A percentile compares a stretch with the other conserved stretches of the same genome.
These are phyloP conservation scores for Ogataea zsoltii DNA, from an alignment of 805 yeast genomes.

Conservation along the genomic window DNA sequence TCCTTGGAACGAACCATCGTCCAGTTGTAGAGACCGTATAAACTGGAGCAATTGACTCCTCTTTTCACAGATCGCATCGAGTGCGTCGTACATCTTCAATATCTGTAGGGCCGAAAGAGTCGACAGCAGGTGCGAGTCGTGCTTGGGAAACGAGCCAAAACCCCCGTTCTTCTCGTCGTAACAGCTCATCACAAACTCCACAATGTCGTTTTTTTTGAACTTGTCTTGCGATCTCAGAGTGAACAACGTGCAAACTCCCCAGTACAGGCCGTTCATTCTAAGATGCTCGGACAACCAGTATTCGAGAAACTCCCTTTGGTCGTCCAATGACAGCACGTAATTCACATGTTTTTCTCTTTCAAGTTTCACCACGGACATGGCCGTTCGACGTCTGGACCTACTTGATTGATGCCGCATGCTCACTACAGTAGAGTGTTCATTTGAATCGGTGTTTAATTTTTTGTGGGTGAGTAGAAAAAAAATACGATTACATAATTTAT, in stretches of 20 bases:
- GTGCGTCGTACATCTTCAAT: conserved; percentile 60
- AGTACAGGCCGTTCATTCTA: conserved; percentile 86
- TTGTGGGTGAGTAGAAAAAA: not conserved
- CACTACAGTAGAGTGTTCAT: too few relatives aligned
- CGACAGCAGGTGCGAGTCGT: conserved; percentile 83
- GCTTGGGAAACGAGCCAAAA: conserved; percentile 85
- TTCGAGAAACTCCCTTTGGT: conserved; percentile 59
- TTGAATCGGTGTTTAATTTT: too few relatives aligned
- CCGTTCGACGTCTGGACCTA: not conserved
- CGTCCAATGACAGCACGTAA: conserved; percentile 56
- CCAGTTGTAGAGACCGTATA: conserved; percentile 47
- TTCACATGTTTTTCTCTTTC: conserved; percentile 54
- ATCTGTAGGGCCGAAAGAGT: conserved; percentile 89
- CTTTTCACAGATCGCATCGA: conserved; percentile 40
- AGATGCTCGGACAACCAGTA: conserved; percentile 92
- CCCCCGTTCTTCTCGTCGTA: conserved; percentile 64
- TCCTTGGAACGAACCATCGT: conserved; percentile 81
- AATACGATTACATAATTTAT: not conserved
- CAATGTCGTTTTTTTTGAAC: conserved; percentile 60
- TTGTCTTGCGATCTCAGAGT: conserved; percentile 56
- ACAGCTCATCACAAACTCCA: conserved; percentile 70
- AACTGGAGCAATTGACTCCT: conserved; percentile 38
- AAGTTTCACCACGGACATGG: conserved; percentile 1
- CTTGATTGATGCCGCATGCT: not conserved
- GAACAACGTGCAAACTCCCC: conserved; percentile 86